These are phyloP conservation scores for Hymenotorrendiella dingleyae DNA, from an alignment of 2,329 filamentous ascomycete species.

Conservation along the genomic window DNA sequence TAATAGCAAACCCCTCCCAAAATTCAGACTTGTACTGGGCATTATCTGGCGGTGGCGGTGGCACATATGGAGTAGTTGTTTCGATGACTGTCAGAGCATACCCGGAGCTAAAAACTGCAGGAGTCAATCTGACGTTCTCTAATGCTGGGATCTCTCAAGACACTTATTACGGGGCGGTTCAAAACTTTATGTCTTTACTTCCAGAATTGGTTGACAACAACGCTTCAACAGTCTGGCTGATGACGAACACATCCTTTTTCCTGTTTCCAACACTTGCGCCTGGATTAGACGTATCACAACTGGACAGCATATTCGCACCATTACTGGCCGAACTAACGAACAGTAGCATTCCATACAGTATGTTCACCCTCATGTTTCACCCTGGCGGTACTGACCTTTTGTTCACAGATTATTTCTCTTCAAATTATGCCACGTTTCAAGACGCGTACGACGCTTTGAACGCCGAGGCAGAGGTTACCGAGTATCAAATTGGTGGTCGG, in stretches of 20 bases:
- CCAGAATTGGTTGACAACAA: slow-evolving; percentile 44
- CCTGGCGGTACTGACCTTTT: slow-evolving; percentile 25
- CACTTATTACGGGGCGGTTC: slow-evolving; percentile 44
- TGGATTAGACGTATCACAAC: slow-evolving; percentile 37
- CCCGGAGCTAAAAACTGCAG: slow-evolving; percentile 37
- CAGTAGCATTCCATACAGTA: slow-evolving; percentile 32
- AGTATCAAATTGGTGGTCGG: slow-evolving; percentile 37
- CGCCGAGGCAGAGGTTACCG: too few relatives aligned
- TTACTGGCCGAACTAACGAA: slow-evolving; percentile 37
- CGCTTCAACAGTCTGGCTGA: slow-evolving; percentile 42
- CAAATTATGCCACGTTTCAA: too few relatives aligned
- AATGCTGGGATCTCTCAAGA: slow-evolving; percentile 31
- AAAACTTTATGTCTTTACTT: slow-evolving; percentile 39
- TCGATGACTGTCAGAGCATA: slow-evolving; percentile 50
- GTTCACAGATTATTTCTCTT: too few relatives aligned
- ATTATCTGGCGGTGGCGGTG: slow-evolving; percentile 51
- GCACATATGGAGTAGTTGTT: slow-evolving; percentile 51
- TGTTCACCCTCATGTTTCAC: slow-evolving; percentile 28
- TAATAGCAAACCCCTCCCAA: slow-evolving; percentile 40
- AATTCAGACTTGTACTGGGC: slow-evolving; percentile 61
- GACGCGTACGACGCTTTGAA: too few relatives aligned
- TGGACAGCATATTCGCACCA: slow-evolving; percentile 40
- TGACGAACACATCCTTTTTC: slow-evolving; percentile 41
- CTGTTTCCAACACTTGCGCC: slow-evolving; percentile 44
- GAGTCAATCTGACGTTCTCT: slow-evolving; percentile 39